Evolutionary conservation across 2,329 filamentous ascomycete genomes (phyloP), one percentile per base, ranked within the genome.

Genomic region (Cadophora sp.): DNA sequence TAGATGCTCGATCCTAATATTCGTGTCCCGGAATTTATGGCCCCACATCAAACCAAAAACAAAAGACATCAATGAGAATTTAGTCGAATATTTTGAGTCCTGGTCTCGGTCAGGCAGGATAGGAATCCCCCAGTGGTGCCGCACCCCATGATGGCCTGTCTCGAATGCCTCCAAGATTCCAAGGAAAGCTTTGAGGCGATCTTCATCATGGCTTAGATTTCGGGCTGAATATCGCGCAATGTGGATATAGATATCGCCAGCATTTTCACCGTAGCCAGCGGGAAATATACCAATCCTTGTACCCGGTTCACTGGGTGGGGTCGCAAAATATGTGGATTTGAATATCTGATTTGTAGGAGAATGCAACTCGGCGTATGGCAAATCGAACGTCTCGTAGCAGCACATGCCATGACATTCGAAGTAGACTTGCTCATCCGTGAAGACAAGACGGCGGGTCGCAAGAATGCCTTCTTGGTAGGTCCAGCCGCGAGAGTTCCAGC

Each of bases 381-480:
- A 19, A 43, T 51, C 29, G 43, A 65, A 26, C 5, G 55, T n/a
- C 26, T 65, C 64, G 43, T 50, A 65, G 29, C 64, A 60, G 31
- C 43, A 50, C 64, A 65, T 65, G 14, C 64, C 64, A 27, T 50
- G 24, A 27, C 64, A 65, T 48, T 65, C 64, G 34, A 51, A 65
- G n/a, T 61, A 65, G 14, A 61, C 29, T 26, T 65, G 64, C 9
- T 53, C 40, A 9, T 60, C 55, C 2, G 55, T 65, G 29, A 65
- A 65, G 8, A 53, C 59, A 1, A 65, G 26, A 9, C 64, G 64
- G 19, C 64, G 51, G 8, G 29, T 50, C 12, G 64, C 59, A 16
- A 65, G 64, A 3, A 60, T 43, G 12, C 55, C 64, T 53, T 65
- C 64, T 29, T 65, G 64, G 22, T 60, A 65, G 7, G 53, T 60